Percentiles rank a stretch among this genome's conserved stretches.
These are phyloP conservation scores for Cephaloascus albidus DNA, from an alignment of 805 yeast species.

Conservation along the genomic window DNA sequence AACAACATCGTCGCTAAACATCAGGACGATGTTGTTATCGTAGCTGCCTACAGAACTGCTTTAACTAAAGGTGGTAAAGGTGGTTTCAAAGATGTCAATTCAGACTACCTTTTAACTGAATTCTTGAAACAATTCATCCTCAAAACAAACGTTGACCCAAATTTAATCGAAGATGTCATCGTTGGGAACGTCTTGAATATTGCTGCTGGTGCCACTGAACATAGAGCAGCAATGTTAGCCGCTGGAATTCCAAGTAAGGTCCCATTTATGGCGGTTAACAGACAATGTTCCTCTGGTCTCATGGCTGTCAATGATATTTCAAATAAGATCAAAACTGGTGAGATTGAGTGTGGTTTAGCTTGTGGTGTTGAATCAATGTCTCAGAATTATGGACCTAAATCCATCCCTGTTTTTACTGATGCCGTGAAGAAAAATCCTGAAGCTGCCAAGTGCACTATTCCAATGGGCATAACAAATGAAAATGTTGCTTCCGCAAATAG, in stretches of 20 bases:
- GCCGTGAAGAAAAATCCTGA: constrained; percentile 19
- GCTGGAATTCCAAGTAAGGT: constrained; percentile 81
- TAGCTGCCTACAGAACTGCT: constrained; percentile 87
- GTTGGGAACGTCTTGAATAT: constrained; percentile 88
- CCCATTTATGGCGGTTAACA: constrained; percentile 77
- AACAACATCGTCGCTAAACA: constrained; percentile 39
- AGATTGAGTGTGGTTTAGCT: constrained; percentile 85
- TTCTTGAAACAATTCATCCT: constrained; percentile 56
- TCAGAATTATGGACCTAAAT: constrained; percentile 74
- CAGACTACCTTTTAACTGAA: constrained; percentile 68
- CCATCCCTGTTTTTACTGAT: constrained; percentile 54
- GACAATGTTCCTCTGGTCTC: constrained; percentile 93
- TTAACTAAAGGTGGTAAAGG: constrained; percentile 85
- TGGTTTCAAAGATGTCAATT: constrained; percentile 67
- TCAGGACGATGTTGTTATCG: constrained; percentile 86
- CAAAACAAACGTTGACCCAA: constrained; percentile 36
- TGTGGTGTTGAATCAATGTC: constrained; percentile 95
- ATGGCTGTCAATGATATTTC: constrained; percentile 88
- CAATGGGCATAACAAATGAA: constrained; percentile 96
- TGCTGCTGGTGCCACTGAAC: constrained; percentile 94
- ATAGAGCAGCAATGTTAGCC: constrained; percentile 83
- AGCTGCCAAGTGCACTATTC: constrained; percentile 74
- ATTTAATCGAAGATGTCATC: constrained; percentile 70
- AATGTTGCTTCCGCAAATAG: constrained; percentile 67
- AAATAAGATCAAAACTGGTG: constrained; percentile 78